Conservation (phyloP, 1,284 basidiomycete genomes). For the Ganoderma sinense region DNA sequence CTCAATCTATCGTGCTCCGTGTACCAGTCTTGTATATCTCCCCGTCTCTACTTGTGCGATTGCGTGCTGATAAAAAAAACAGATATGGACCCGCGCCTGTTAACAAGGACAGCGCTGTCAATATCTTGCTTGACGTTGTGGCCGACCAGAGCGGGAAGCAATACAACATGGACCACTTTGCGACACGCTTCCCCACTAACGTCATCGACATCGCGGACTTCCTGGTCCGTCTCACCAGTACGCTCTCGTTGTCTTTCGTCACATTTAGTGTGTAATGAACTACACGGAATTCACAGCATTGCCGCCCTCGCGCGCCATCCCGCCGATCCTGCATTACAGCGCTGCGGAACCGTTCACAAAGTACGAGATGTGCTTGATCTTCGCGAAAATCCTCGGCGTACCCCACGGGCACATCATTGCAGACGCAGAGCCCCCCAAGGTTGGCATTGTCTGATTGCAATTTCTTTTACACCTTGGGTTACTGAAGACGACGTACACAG, state of each 20-base stretch:
- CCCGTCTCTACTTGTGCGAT: neutral
- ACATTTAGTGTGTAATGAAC: neutral
- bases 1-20: slow-evolving; percentile 69
- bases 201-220: slow-evolving; percentile 80
- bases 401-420: slow-evolving; percentile 73
- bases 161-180: slow-evolving; percentile 90
- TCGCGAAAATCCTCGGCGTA: slow-evolving; percentile 70
- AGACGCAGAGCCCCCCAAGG: slow-evolving; percentile 67
- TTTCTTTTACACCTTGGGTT: too few species aligned
- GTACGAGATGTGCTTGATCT: slow-evolving; percentile 83
- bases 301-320: slow-evolving; percentile 48
- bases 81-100: slow-evolving; percentile 83
- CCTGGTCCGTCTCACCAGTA: slow-evolving; percentile 71
- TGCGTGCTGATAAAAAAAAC: neutral
- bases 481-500: slow-evolving; percentile 25
- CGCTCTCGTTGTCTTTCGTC: slow-evolving; percentile 29
- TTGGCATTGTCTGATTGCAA: slow-evolving; percentile 4
- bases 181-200: slow-evolving; percentile 84
- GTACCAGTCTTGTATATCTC: slow-evolving; percentile 76
- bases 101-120: slow-evolving; percentile 83
- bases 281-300: slow-evolving; percentile 31
- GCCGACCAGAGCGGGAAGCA: slow-evolving; percentile 78
- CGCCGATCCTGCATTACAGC: slow-evolving; percentile 80
- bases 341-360: slow-evolving; percentile 81
- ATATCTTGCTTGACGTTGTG: slow-evolving; percentile 81